These are phyloP conservation scores for Fusarium duplospermum DNA, from an alignment of 2,329 filamentous ascomycete species.

Conservation along the genomic window DNA sequence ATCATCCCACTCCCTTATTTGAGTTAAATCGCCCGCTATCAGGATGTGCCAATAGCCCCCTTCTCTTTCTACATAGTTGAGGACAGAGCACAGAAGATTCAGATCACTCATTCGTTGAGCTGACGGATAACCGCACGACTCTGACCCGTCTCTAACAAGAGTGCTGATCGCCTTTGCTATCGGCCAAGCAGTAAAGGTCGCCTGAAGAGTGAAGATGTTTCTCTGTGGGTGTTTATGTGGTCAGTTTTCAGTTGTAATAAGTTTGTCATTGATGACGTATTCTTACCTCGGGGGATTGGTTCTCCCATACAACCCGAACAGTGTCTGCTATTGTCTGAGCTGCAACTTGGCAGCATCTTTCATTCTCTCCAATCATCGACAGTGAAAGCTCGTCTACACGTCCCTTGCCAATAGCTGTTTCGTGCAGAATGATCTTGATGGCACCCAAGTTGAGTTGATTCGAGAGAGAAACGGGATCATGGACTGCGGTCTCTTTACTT, in stretches of 20 bases:
- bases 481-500: neutral
- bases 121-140: accelerated
- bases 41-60: neutral
- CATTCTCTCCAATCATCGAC: neutral
- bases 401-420: neutral
- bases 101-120: neutral
- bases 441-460: neutral
- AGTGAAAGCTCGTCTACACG: neutral
- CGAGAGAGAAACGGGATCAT: neutral
- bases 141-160: neutral
- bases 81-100: neutral
- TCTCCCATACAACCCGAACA: neutral
- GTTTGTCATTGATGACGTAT: neutral
- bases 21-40: neutral
- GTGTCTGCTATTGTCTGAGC: neutral
- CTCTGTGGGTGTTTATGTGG: neutral
- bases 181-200: neutral
- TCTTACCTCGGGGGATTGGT: neutral
- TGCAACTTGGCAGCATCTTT: neutral
- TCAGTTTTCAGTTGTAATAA: neutral
- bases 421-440: neutral
- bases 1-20: neutral
- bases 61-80: neutral
- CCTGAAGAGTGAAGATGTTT: neutral
- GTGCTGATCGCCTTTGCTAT: neutral